Percentiles rank a stretch among this genome's conserved stretches.
Conservation (phyloP, 23 red algal species). For the Gracilaria domingensis region DNA sequence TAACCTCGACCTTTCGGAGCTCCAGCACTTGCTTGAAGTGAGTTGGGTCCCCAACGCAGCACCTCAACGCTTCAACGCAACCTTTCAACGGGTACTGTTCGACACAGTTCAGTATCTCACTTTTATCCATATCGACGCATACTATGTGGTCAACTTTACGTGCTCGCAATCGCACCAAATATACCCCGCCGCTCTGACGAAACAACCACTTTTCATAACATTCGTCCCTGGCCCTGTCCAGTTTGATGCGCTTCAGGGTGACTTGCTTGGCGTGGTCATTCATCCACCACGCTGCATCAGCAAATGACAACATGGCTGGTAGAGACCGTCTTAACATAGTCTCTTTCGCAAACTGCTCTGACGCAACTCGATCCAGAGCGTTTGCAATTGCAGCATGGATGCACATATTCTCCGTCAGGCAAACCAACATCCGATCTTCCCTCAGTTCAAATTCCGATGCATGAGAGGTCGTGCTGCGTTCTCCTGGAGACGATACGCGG, state of each 20-base stretch:
- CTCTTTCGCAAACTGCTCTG: neutral
- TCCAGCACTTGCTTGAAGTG: neutral
- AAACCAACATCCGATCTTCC: neutral
- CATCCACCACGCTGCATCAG: neutral
- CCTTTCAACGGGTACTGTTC: neutral
- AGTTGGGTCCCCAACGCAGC: neutral
- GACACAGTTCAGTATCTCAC: neutral
- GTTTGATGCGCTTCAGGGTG: neutral
- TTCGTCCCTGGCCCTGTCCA: no score
- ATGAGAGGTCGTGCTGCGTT: neutral
- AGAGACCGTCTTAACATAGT: neutral
- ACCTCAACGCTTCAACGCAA: neutral
- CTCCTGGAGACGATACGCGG: neutral
- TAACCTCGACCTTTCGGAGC: neutral
- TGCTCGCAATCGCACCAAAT: neutral
- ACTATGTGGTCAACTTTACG: neutral
- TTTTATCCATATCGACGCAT: neutral
- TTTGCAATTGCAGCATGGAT: neutral
- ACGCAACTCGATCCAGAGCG: neutral
- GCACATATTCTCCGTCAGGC: neutral
- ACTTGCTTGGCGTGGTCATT: neutral
- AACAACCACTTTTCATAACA: neutral
- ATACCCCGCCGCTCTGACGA: neutral
- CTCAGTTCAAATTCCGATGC: neutral
- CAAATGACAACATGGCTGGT: neutral